Evolutionary conservation across 352 stramenopile species (phyloP).

Genomic region (Phytophthora citrophthora): DNA sequence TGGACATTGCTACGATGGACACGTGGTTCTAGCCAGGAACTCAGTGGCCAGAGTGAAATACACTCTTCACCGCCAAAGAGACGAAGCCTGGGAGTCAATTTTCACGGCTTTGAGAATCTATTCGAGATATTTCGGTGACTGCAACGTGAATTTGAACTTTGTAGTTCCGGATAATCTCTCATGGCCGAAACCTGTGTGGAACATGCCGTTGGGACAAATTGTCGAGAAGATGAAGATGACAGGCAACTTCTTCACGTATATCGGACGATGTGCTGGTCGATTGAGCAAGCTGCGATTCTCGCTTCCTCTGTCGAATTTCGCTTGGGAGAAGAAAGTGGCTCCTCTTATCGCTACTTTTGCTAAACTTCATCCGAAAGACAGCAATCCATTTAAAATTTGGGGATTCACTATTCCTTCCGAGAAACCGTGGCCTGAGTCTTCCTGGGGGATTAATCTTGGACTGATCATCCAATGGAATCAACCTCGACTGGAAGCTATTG

Average conservation of each 20-base stretch:
- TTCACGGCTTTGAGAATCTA: conserved; percentile 18
- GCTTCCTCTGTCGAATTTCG: conserved; percentile 19
- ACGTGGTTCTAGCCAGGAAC: conserved; percentile 21
- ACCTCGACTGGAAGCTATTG: conserved; percentile 22
- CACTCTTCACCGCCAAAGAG: conserved; percentile 17
- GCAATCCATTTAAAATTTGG: conserved; percentile 13
- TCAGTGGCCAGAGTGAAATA: conserved; percentile 11
- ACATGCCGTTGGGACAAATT: conserved; percentile 32
- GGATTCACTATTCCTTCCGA: conserved; percentile 24
- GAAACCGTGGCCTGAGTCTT: conserved; percentile 34
- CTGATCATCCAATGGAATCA: conserved; percentile 35
- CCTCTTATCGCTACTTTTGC: conserved; percentile 32
- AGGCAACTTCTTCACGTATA: conserved; percentile 26
- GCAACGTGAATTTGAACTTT: conserved; percentile 23
- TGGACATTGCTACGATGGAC: conserved; percentile 30
- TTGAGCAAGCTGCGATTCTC: conserved; percentile 28
- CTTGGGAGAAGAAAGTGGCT: conserved; percentile 31
- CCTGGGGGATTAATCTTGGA: conserved; percentile 32
- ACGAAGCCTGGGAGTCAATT: conserved; percentile 30
- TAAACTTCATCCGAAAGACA: conserved; percentile 22
- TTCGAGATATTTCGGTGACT: conserved; percentile 21
- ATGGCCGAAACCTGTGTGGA: conserved; percentile 30
- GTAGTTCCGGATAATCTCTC: conserved; percentile 13
- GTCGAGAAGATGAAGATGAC: conserved; percentile 28
- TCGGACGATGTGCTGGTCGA: conserved; percentile 16